A percentile compares a stretch with the other conserved stretches of the same genome.
phyloP scores from a whole-genome alignment of 2,329 filamentous ascomycete genomes.

The Epichloe gansuensis region DNA sequence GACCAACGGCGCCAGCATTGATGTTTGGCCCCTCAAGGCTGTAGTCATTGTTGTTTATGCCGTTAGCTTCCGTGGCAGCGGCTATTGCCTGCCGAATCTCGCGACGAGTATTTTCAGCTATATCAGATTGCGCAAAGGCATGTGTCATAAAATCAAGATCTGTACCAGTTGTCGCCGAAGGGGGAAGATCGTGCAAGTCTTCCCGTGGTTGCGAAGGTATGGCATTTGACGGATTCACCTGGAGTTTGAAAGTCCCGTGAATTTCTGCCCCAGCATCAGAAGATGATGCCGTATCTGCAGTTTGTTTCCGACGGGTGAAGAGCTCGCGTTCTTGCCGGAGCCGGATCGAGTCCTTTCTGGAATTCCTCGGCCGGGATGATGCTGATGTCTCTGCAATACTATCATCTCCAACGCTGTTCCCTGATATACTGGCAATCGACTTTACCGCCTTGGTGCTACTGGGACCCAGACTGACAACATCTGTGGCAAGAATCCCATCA shows the following conservation, averaged over 20 bases:
- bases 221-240: conserved; percentile 27
- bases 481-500: conserved; percentile 38
- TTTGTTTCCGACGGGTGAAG: conserved; percentile 64
- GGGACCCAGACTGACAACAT: conserved; percentile 57
- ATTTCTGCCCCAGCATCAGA: conserved; percentile 43
- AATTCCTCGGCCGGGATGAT: conserved; percentile 49
- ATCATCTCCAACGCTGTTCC: conserved; percentile 58
- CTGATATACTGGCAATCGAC: conserved; percentile 75
- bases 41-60: conserved; percentile 41
- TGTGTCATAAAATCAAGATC: conserved; percentile 73
- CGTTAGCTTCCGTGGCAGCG: conserved; percentile 54
- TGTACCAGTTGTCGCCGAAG: conserved; percentile 48
- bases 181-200: conserved; percentile 52
- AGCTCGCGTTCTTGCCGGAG: conserved; percentile 81
- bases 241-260: conserved; percentile 37
- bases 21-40: conserved; percentile 33
- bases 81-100: conserved; percentile 63
- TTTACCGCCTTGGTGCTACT: conserved; percentile 84
- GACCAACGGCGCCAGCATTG: conserved; percentile 49
- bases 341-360: conserved; percentile 68
- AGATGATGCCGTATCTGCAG: conserved; percentile 48
- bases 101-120: conserved; percentile 59
- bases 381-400: conserved; percentile 47
- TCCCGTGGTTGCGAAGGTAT: conserved; percentile 51
- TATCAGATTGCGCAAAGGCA: conserved; percentile 64